Conservation (phyloP, 768 basidiomycete genomes). For the Neoboletus brunneissimus region DNA sequence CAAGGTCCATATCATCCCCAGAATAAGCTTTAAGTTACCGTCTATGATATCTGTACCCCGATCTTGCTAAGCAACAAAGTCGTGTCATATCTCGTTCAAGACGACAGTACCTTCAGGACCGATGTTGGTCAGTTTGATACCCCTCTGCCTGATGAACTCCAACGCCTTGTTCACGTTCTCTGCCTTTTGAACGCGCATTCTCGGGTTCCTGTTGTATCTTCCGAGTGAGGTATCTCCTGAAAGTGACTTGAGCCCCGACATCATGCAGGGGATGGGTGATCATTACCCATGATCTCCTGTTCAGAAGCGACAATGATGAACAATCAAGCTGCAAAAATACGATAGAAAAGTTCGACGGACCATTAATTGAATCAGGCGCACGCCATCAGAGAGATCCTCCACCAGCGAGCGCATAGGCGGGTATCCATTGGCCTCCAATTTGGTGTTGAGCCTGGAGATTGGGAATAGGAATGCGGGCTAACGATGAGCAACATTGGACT, state of each 20-base stretch:
- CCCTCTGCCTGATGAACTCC: slow-evolving; percentile 90
- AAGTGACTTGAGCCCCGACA: slow-evolving; percentile 7
- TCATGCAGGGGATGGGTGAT: slow-evolving; percentile 1
- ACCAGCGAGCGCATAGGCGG: slow-evolving; percentile 88
- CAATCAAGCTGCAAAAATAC: background rate
- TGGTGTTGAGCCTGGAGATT: slow-evolving; percentile 85
- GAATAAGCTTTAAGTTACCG: slow-evolving; percentile 95
- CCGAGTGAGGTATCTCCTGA: slow-evolving; percentile 88
- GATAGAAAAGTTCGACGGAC: slow-evolving; percentile 39
- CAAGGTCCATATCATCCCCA: slow-evolving; percentile 99
- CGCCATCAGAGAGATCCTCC: slow-evolving; percentile 90
- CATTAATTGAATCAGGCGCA: slow-evolving; percentile 93
- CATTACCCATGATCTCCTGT: slow-evolving; percentile 94
- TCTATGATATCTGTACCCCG: slow-evolving; percentile 86
- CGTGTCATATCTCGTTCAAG: background rate
- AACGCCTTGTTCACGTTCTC: slow-evolving; percentile 98
- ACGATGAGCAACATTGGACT: background rate
- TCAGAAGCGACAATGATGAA: background rate
- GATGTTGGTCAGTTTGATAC: slow-evolving; percentile 96
- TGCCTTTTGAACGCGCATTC: slow-evolving; percentile 93
- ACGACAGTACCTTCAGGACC: slow-evolving; percentile 78
- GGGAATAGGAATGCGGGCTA: background rate
- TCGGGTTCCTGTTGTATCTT: slow-evolving; percentile 86
- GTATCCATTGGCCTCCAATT: slow-evolving; percentile 81
- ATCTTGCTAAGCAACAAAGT: slow-evolving; percentile 3